Percentiles rank a stretch among this genome's conserved stretches.
phyloP scores from a whole-genome alignment of 768 basidiomycete genomes.

The Roridomyces roridus region DNA sequence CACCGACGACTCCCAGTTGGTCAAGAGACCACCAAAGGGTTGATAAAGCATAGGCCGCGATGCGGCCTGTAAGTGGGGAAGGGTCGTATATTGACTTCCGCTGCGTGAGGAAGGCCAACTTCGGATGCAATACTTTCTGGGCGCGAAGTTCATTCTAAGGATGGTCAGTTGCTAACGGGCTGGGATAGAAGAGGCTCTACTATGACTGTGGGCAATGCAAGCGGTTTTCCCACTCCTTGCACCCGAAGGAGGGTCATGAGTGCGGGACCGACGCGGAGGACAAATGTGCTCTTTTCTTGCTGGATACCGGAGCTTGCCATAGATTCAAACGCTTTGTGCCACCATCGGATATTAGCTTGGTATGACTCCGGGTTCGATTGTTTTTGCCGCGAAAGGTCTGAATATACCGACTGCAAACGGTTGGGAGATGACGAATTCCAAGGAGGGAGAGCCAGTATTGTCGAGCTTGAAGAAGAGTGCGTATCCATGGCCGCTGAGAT shows the following conservation, averaged over 20 bases:
- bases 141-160: constrained; percentile 67
- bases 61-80: constrained; percentile 73
- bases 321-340: constrained; percentile 71
- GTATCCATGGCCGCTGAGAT: constrained; percentile 19
- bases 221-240: constrained; percentile 77
- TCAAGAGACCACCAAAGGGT: constrained; percentile 90
- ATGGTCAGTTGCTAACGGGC: constrained; percentile 29
- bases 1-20: constrained; percentile 75
- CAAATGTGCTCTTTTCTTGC: constrained; percentile 53
- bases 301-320: constrained; percentile 67
- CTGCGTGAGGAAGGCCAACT: constrained; percentile 62
- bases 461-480: constrained; percentile 21
- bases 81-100: constrained; percentile 70
- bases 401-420: constrained; percentile 83
- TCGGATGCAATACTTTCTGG: constrained; percentile 50
- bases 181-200: constrained; percentile 53
- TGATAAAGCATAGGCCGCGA: constrained; percentile 73
- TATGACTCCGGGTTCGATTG: constrained; percentile 85
- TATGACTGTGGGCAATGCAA: constrained; percentile 72
- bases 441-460: constrained; percentile 44
- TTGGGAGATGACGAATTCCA: constrained; percentile 53
- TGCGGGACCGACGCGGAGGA: constrained; percentile 59
- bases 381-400: constrained; percentile 86
- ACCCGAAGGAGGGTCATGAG: constrained; percentile 67
- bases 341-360: constrained; percentile 85